Percentiles rank a stretch among this genome's conserved stretches.
Evolutionary conservation across 306 rosid species (phyloP).

Genomic region (Rubus idaeus): DNA sequence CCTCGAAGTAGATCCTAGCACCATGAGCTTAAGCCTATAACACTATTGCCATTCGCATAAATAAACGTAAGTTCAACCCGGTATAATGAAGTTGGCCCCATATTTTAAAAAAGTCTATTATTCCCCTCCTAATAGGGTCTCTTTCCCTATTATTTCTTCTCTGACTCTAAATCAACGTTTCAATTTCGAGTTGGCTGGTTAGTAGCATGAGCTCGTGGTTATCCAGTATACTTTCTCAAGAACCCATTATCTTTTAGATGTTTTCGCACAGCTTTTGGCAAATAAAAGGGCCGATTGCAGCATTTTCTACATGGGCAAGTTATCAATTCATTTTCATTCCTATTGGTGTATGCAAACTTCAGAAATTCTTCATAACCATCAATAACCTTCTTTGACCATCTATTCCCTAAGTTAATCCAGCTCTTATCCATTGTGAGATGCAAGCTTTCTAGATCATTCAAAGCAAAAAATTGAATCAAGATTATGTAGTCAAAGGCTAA

Average conservation of each 20-base stretch:
- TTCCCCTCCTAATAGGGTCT: too few relatives aligned
- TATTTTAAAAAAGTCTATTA: too few relatives aligned
- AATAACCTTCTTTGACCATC: background rate
- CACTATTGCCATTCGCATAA: too few relatives aligned
- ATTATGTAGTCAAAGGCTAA: too few relatives aligned
- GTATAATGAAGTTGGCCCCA: too few relatives aligned
- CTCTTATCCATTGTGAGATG: background rate
- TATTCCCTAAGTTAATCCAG: background rate
- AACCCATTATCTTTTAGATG: background rate
- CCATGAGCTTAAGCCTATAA: too few relatives aligned
- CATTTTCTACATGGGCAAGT: background rate
- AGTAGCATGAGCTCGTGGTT: too few relatives aligned
- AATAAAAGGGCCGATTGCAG: background rate
- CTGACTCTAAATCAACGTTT: too few relatives aligned
- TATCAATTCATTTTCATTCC: background rate
- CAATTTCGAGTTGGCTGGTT: too few relatives aligned
- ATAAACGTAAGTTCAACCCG: too few relatives aligned
- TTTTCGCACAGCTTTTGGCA: background rate
- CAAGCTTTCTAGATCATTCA: background rate
- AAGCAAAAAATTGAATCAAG: background rate
- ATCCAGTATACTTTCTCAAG: background rate
- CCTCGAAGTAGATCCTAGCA: too few relatives aligned
- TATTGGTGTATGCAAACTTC: background rate
- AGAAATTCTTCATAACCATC: background rate
- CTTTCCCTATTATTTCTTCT: too few relatives aligned